Conservation (phyloP, 106 monocot genomes). For the Posidonia australis region DNA sequence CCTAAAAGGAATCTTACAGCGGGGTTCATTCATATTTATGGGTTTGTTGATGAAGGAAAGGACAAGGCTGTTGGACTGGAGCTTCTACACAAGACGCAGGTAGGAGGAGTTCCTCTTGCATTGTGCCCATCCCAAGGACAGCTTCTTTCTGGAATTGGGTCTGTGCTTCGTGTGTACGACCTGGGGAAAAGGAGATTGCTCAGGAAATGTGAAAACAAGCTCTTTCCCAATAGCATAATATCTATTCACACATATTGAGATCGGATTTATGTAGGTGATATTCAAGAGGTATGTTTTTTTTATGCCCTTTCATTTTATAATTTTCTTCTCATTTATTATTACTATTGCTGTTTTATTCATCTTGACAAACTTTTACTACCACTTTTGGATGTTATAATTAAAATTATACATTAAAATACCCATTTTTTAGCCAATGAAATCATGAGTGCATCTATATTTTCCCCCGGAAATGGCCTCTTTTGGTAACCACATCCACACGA, state of each 20-base stretch:
- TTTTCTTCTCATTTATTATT: not conserved
- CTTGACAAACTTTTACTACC: too few species aligned
- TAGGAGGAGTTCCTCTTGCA: conserved; percentile 84
- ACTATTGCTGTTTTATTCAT: not conserved
- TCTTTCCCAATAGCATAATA: conserved; percentile 71
- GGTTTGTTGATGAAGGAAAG: conserved; percentile 83
- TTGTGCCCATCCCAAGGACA: conserved; percentile 88
- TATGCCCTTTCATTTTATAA: not conserved
- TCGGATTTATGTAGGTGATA: conserved; percentile 92
- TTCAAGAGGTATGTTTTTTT: conserved; percentile 71
- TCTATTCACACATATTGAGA: conserved; percentile 96
- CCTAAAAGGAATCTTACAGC: conserved; percentile 57
- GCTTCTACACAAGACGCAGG: conserved; percentile 89
- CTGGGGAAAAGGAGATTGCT: conserved; percentile 81
- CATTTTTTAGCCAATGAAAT: too few species aligned
- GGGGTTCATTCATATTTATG: conserved; percentile 89
- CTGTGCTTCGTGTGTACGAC: conserved; percentile 84
- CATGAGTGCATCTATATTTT: too few species aligned
- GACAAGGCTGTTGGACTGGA: conserved; percentile 33
- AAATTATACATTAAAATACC: too few species aligned
- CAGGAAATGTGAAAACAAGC: conserved; percentile 95
- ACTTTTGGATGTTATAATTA: too few species aligned
- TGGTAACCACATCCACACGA: not conserved
- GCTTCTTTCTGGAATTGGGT: conserved; percentile 75
- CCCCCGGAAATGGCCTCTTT: too few species aligned